Conservation (phyloP, 305 asterid genomes). For the Andrographis paniculata region DNA sequence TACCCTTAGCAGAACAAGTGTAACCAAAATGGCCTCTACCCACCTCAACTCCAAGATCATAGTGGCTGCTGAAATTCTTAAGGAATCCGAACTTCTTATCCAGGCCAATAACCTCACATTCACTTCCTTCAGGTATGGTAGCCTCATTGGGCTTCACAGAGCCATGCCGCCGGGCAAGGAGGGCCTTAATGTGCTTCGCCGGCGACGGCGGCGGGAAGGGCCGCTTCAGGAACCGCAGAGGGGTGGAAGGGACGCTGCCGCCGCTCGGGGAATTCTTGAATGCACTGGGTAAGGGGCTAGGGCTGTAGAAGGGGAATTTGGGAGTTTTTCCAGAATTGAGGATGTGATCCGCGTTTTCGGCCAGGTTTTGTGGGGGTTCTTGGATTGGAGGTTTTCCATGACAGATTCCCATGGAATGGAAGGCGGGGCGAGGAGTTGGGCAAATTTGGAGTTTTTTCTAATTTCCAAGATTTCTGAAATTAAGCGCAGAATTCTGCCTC, state of each 20-base stretch:
- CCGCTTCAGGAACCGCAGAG: constrained; percentile 58
- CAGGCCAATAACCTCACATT: constrained; percentile 61
- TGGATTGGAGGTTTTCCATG: constrained; percentile 86
- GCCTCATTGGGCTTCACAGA: constrained; percentile 85
- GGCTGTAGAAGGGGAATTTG: constrained; percentile 73
- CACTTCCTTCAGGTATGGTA: constrained; percentile 84
- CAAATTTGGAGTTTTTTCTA: not conserved
- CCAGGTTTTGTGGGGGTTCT: constrained; percentile 34
- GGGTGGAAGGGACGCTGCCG: constrained; percentile 62
- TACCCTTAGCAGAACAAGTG: constrained; percentile 77
- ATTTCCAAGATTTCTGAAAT: constrained; percentile 3
- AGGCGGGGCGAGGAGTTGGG: constrained; percentile 18
- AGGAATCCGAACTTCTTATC: constrained; percentile 72
- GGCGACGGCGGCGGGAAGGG: constrained; percentile 97
- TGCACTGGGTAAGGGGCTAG: constrained; percentile 64
- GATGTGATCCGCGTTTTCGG: constrained; percentile 37
- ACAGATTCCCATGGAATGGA: constrained; percentile 77
- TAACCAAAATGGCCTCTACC: constrained; percentile 94
- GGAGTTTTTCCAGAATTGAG: constrained; percentile 62
- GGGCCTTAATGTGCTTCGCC: constrained; percentile 87
- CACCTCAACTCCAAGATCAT: constrained; percentile 73
- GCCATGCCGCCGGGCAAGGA: constrained; percentile 76
- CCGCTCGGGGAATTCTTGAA: constrained; percentile 89
- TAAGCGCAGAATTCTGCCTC: not conserved
- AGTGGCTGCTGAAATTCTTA: constrained; percentile 44